These are phyloP conservation scores for Colletotrichum euphorbiae DNA, from an alignment of 2,329 filamentous ascomycete species.

Conservation along the genomic window DNA sequence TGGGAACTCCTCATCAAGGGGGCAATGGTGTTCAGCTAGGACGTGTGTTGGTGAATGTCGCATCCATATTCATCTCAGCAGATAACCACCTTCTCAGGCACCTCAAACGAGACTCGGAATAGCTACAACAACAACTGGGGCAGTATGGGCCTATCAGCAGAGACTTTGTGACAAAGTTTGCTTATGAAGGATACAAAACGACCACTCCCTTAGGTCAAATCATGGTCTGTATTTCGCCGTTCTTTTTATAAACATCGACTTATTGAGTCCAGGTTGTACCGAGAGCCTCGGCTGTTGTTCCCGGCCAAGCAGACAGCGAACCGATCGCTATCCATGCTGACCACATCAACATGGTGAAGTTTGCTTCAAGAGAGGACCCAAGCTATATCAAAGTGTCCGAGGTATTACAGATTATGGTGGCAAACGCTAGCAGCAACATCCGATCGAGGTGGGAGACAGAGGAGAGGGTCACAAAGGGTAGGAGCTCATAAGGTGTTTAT, in stretches of 20 bases:
- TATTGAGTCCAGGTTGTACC: constrained; percentile 47
- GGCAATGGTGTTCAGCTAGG: constrained; percentile 47
- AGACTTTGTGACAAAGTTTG: constrained; percentile 51
- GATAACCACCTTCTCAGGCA: constrained; percentile 47
- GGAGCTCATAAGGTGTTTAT: background rate
- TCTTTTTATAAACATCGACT: constrained; percentile 14
- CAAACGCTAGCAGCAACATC: background rate
- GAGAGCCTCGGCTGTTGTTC: constrained; percentile 49
- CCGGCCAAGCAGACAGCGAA: constrained; percentile 48
- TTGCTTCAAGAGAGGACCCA: constrained; percentile 43
- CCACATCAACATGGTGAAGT: constrained; percentile 50
- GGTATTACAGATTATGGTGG: constrained; percentile 26
- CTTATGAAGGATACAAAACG: constrained; percentile 47
- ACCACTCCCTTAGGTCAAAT: constrained; percentile 44
- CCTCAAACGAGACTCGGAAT: constrained; percentile 50
- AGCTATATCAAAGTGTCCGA: constrained; percentile 37
- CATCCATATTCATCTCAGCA: constrained; percentile 48
- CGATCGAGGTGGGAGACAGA: constrained; percentile 20
- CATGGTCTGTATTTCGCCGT: constrained; percentile 41
- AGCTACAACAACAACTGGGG: constrained; percentile 49
- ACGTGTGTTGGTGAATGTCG: constrained; percentile 47
- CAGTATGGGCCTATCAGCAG: constrained; percentile 50
- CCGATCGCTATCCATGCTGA: constrained; percentile 48
- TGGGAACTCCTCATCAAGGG: constrained; percentile 53
- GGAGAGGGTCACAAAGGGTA: constrained; percentile 18